Conservation (phyloP, 1,139 yeast species). For the Protomyces pachydermus region DNA sequence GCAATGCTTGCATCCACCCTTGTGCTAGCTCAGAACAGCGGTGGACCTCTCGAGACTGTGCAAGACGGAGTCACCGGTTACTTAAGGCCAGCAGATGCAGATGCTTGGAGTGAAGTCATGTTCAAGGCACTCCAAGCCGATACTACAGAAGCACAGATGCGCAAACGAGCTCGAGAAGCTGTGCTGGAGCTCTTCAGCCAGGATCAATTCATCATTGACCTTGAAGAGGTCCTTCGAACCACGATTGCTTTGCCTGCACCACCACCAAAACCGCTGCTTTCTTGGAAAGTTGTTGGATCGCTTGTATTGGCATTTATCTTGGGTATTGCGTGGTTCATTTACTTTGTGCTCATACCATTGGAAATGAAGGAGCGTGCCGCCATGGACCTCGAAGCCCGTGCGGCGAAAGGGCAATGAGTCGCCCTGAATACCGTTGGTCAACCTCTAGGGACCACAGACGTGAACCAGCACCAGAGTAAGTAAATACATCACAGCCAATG, state of each 20-base stretch:
- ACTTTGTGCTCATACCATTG: background rate
- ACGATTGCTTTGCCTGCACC: background rate
- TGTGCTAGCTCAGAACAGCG: slow-evolving; percentile 78
- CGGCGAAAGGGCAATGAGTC: too few relatives aligned
- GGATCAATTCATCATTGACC: slow-evolving; percentile 55
- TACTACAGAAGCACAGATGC: slow-evolving; percentile 42
- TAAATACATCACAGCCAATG: too few relatives aligned
- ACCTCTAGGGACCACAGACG: too few relatives aligned
- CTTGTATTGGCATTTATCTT: background rate
- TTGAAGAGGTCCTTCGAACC: slow-evolving; percentile 39
- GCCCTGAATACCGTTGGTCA: too few relatives aligned
- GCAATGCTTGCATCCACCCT: slow-evolving; percentile 82
- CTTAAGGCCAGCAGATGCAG: slow-evolving; percentile 52
- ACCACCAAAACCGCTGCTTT: background rate
- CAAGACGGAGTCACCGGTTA: slow-evolving; percentile 69
- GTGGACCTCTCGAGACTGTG: slow-evolving; percentile 90
- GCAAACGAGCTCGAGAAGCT: slow-evolving; percentile 50
- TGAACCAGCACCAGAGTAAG: too few relatives aligned
- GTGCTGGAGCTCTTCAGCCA: slow-evolving; percentile 56
- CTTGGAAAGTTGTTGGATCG: background rate
- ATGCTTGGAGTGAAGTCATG: slow-evolving; percentile 62
- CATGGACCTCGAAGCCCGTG: background rate
- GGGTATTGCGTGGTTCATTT: background rate
- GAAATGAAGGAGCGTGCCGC: background rate
- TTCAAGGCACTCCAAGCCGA: slow-evolving; percentile 40